Evolutionary conservation across 2,329 filamentous ascomycete genomes (phyloP), one percentile per base, ranked within the genome.

Genomic region (Nigrospora oryzae): DNA sequence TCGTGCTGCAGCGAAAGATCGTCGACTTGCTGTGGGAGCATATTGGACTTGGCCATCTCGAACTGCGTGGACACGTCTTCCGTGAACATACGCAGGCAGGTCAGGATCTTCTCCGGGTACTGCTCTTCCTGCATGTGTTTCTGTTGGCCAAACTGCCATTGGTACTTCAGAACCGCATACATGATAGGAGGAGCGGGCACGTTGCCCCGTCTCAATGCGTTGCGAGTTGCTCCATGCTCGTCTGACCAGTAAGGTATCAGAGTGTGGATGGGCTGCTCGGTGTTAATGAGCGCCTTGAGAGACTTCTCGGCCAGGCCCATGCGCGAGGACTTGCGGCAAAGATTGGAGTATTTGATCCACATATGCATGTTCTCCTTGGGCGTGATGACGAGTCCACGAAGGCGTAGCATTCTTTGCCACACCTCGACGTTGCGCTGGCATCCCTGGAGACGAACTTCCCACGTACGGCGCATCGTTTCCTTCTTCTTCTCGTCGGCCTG

Each of bases 321-420:
- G 30, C 93, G 85, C 46, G 89, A 86, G 38, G 91, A 95, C 65
- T 98, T 99, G 57, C 94, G 86, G 65, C 94, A 99, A 6, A 98
- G 79, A 57, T 97, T 98, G 57, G 93, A 88, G 62, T 96, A 98
- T 63, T 98, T 99, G 71, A 98, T 97, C 83, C 90, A 96, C 89
- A 98, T 98, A 57, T 95, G 87, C 73, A 95, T 89, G 58, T 96
- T 96, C 62, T 99, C 90, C 32, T 81, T 81, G 0, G 94, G 91
- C 1, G 84, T 84, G 49, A 97, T 91, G 47, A 99, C 93, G 42
- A 99, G 74, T 16, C 89, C 87, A 48, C 93, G 83, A 31, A 98
- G 83, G 60, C 95, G 93, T 45, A 99, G 81, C 89, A 97, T 97
- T 48, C 93, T 82, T 62, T 96, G 90, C 93, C 93, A 99, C 3